Evolutionary conservation across 805 yeast species (phyloP).

Genomic region (Starmerella geochares): DNA sequence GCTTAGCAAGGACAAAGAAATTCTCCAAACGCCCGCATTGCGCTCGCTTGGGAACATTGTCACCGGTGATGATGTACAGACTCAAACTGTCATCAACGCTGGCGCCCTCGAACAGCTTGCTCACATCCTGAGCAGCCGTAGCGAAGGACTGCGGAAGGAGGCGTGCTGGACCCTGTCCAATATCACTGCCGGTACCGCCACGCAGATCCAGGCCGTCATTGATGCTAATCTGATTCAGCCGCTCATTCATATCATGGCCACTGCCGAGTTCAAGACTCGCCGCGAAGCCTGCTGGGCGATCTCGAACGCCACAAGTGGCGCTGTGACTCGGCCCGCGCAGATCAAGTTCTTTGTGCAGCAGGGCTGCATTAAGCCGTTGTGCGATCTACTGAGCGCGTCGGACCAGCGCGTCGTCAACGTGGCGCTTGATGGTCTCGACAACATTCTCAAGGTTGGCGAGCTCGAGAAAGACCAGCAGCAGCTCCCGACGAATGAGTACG

Average conservation of each 20-base stretch:
- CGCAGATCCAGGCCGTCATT: conserved; percentile 93
- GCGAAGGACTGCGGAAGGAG: conserved; percentile 90
- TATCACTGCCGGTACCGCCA: conserved; percentile 93
- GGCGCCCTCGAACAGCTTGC: conserved; percentile 83
- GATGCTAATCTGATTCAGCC: conserved; percentile 91
- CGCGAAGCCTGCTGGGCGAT: conserved; percentile 99
- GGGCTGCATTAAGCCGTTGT: conserved; percentile 94
- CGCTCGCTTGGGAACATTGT: conserved; percentile 97
- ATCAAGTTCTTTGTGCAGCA: conserved; percentile 85
- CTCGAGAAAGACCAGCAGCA: conserved; percentile 72
- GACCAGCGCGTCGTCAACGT: conserved; percentile 90
- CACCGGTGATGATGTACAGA: conserved; percentile 91
- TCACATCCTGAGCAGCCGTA: conserved; percentile 67
- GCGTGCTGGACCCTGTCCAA: conserved; percentile 99
- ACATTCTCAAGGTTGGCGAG: conserved; percentile 90
- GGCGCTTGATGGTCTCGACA: conserved; percentile 88
- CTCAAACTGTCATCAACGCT: conserved; percentile 86
- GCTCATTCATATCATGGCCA: conserved; percentile 60
- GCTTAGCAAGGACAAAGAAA: conserved; percentile 67
- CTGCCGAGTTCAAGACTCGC: conserved; percentile 89
- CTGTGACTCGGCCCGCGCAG: conserved; percentile 81
- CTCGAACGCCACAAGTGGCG: conserved; percentile 95
- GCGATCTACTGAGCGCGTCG: conserved; percentile 79
- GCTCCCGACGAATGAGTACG: conserved; percentile 66
- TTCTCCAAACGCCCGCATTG: conserved; percentile 92